Base-by-base conservation (phyloP, 441 rosid genomes). In the Adansonia gregorii region DNA sequence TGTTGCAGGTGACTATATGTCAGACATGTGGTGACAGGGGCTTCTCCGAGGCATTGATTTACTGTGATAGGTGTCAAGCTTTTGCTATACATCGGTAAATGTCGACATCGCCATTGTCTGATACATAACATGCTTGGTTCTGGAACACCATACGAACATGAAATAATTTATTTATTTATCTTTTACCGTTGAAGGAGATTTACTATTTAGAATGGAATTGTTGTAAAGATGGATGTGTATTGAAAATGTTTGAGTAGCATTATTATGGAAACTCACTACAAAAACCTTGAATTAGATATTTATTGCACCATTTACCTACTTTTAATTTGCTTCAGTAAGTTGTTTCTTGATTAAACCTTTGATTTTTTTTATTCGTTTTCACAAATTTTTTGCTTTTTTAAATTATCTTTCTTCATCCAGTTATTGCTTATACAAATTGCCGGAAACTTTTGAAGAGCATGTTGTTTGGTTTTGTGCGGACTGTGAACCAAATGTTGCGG, bases 401-500 rank as follows among this genome's bases (percentile, higher is more conserved):
- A 56, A 54, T 58, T 8, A 51, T 68, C 54, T 54, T 45, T 73
- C n/a, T 67, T 73, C 43, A 72, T 76, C 59, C 80, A 89, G 93
- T 70, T 88, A 93, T 82, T 92, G 98, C 79, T 78, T 92, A 39
- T 61, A 60, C 45, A 74, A 56, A 73, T 31, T 86, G 10, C 97
- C 94, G 1, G 74, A 59, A 84, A 58, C 84, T 81, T 80, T 88
- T n/a, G 82, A 83, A 6, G 91, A 87, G 39, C 52, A 68, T 72
- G 83, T 90, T 19, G 75, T 69, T 55, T 91, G 98, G 97, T 80
- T 81, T 7, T 94, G 95, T 45, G 85, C 55, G 73, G 90, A 84
- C 81, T 92, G 97, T 82, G 87, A 64, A 63, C 71, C 83, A 9
- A 76, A 79, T 76, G 46, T 43, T 67, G 78, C 10, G 17, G 73